phyloP scores from a whole-genome alignment of 2,329 filamentous ascomycete species.

The Didymella exigua region DNA sequence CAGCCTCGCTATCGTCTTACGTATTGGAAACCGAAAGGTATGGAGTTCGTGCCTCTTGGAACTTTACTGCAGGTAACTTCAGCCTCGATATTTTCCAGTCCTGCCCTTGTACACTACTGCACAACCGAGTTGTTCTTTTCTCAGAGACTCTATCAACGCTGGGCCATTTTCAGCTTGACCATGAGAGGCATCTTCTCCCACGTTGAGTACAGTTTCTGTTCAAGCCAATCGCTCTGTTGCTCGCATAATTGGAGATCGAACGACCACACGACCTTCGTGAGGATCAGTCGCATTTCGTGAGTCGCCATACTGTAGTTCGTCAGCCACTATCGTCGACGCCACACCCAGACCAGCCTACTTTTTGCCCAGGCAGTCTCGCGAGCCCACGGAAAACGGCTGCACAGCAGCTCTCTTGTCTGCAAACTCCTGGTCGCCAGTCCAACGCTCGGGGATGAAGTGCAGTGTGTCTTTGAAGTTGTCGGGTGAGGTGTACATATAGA shows the following conservation, averaged over 20 bases:
- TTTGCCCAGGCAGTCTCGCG: slow-evolving; percentile 48
- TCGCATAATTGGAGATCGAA: slow-evolving; percentile 47
- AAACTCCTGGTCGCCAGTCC: slow-evolving; percentile 40
- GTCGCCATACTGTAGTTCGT: slow-evolving; percentile 38
- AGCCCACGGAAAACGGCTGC: slow-evolving; percentile 54
- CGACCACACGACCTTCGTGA: slow-evolving; percentile 45
- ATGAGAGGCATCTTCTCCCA: slow-evolving; percentile 48
- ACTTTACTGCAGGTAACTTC: neutral
- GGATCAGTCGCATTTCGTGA: slow-evolving; percentile 51
- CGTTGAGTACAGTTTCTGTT: slow-evolving; percentile 43
- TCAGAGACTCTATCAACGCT: neutral
- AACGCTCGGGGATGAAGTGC: slow-evolving; percentile 51
- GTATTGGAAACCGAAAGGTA: neutral
- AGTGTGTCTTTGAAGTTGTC: slow-evolving; percentile 45
- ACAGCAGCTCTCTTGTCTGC: slow-evolving; percentile 44
- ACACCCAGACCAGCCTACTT: slow-evolving; percentile 34
- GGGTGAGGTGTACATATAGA: slow-evolving; percentile 23
- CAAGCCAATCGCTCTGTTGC: slow-evolving; percentile 34
- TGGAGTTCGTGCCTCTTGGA: neutral
- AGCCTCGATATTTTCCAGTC: no score
- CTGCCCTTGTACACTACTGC: neutral
- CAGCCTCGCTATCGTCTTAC: neutral
- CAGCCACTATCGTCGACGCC: slow-evolving; percentile 7
- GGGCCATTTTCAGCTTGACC: neutral
- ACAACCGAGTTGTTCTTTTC: neutral